These are phyloP conservation scores for Euphrasia confusa DNA, from an alignment of 257 asterid species.

Conservation along the genomic window DNA sequence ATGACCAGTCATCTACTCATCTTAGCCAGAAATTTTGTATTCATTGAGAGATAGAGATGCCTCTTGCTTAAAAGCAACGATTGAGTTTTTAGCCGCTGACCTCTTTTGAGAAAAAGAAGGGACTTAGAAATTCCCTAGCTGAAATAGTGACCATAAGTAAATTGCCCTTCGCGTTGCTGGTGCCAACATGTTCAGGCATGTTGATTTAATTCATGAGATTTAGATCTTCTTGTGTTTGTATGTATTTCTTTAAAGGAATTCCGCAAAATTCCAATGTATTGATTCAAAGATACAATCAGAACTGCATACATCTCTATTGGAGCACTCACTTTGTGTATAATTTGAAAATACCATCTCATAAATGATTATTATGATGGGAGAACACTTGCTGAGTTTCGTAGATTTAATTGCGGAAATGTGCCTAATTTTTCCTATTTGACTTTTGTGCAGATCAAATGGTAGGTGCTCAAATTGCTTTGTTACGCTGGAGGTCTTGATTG, in stretches of 20 bases:
- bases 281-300: neutral
- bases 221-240: neutral
- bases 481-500: conserved; percentile 32
- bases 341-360: neutral
- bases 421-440: conserved; percentile 22
- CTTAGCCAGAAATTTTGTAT: conserved; percentile 10
- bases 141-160: conserved; percentile 4
- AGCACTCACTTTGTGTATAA: neutral
- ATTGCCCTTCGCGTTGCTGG: conserved; percentile 6
- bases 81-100: neutral
- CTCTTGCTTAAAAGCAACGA: conserved; percentile 3
- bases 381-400: neutral
- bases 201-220: conserved; percentile 15
- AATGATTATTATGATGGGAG: neutral
- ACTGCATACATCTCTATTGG: conserved; percentile 4
- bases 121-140: conserved; percentile 3
- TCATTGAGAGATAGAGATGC: neutral
- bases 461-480: conserved; percentile 34
- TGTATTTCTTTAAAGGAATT: conserved; percentile 2
- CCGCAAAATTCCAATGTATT: neutral
- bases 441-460: conserved; percentile 82
- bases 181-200: conserved; percentile 13
- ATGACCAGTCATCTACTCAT: neutral
- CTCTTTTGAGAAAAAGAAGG: conserved; percentile 12
- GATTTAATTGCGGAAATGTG: conserved; percentile 12